Base-by-base conservation (phyloP, 768 basidiomycete genomes). In the Leccinum olivaceopallidum region DNA sequence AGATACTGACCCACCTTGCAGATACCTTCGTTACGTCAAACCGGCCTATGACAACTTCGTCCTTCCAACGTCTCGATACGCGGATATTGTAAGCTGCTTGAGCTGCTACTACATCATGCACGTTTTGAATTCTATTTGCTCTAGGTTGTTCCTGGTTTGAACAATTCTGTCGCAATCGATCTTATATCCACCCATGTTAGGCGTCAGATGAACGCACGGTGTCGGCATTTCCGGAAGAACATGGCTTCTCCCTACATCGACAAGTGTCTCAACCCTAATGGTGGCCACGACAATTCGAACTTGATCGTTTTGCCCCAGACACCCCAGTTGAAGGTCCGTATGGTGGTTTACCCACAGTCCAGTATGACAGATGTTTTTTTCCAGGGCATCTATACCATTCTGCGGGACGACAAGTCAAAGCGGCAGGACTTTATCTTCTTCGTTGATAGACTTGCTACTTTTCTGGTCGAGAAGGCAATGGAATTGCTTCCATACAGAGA, bases 141-240 rank as follows among this genome's bases (percentile, higher is more conserved):
- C n/a, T 62, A 96, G 95, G 95, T 98, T 64, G 95, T 99, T n/a
- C 95, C 95, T 2, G 96, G 96, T 3, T 85, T 85, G 4, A 86
- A 94, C 64, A 98, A 98, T 69, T 73, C 83, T 22, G 89, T 96
- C 10, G 95, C 96, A 4, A 94, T 97, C 57, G 95, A 97, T 61
- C 80, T 99, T 42, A 94, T 99, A 56, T 87, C 89, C 16, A 94
- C 92, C 2, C 97, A 98, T 70, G 85, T 98, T 59, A 84, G 87
- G 28, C 84, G 88, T 42, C 88, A 97, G 71, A 82, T 98, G 51
- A 84, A 87, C 55, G 89, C 93, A 57, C 87, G 95, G 4, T 82
- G 87, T 4, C 83, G 85, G 24, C 80, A 83, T 44, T 88, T 98
- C 69, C 79, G 94, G 16, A 82, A 83, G 62, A 83, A 86, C 69